Base-by-base conservation (phyloP, 768 basidiomycete genomes). In the Crassisporium funariophilum region DNA sequence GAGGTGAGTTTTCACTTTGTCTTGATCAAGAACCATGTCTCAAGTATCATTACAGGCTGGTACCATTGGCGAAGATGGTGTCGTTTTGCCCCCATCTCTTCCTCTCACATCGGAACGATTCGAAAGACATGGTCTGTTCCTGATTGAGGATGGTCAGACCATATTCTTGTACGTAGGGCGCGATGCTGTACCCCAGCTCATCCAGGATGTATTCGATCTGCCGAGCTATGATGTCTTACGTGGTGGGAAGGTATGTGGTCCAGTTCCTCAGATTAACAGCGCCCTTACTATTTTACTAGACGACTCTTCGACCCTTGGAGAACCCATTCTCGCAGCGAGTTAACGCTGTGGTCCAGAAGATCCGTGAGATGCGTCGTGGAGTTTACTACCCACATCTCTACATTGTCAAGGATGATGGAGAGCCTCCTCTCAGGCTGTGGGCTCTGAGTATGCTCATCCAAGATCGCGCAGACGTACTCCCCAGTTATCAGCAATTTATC, bases 101-200 rank as follows among this genome's bases (percentile, higher is more conserved):
- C 95, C 95, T 19, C 80, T 94, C 47, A 95, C 94, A 1, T 93
- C 91, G n/a, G 95, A 98, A 67, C 79, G 93, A 29, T 74, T 99
- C 43, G 95, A 98, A 67, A 77, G 95, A 40, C 94, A 98, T 58
- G 97, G 97, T 47, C 75, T 99, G 44, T 98, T 87, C 82, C 69
- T 99, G 52, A 97, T 99, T 56, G 97, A 98, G 67, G 95, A 98
- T 65, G 91, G 90, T 1, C 97, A 98, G 67, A 95, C 90, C 16
- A 91, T 99, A 61, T 98, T 99, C 83, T 76, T 98, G 38, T 98
- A 92, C 88, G 83, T 99, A 40, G 97, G 97, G n/a, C 84, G 94
- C 22, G 95, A 98, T 64, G 93, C 97, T 6, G 93, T 98, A n/a
- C 91, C 95, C 8, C 89, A 95, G 61, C 81, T 98, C 37, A 73